A percentile compares a stretch with the other conserved stretches of the same genome.
Evolutionary conservation across 768 basidiomycete species (phyloP).

Genomic region (Pisolithus microcarpus): DNA sequence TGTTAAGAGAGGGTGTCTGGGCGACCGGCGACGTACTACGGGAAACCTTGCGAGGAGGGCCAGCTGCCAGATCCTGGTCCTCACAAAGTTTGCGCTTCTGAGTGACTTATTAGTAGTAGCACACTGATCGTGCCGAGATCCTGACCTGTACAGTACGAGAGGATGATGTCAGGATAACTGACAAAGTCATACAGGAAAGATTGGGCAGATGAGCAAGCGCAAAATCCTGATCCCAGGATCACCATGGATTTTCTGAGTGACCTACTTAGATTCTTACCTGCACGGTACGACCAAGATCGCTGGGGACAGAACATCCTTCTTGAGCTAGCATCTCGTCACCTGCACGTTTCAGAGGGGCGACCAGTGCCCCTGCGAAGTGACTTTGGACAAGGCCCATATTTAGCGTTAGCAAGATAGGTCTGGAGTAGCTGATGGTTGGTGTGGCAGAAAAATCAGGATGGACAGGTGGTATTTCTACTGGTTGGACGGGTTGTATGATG

Average conservation of each 20-base stretch:
- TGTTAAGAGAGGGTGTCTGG: background rate
- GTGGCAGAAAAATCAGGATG: background rate
- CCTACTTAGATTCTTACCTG: no score
- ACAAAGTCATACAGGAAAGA: background rate
- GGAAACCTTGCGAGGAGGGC: background rate
- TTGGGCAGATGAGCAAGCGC: background rate
- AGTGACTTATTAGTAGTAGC: background rate
- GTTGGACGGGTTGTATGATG: no score
- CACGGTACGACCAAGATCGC: no score
- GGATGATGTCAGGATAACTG: background rate
- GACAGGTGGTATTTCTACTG: background rate
- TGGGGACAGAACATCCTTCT: background rate
- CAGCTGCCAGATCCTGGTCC: background rate
- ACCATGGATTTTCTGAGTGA: no score
- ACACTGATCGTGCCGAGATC: no score
- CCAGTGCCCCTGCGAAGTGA: background rate
- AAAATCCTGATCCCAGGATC: background rate
- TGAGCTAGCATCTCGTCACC: background rate
- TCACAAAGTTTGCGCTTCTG: background rate
- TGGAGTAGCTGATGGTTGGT: no score
- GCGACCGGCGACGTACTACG: background rate
- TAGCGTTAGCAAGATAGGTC: no score
- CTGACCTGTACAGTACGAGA: no score
- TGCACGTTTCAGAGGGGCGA: background rate
- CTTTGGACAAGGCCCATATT: background rate